Evolutionary conservation across 2,329 filamentous ascomycete genomes (phyloP), one percentile per base, ranked within the genome.

Genomic region (Aureobasidium sp.): DNA sequence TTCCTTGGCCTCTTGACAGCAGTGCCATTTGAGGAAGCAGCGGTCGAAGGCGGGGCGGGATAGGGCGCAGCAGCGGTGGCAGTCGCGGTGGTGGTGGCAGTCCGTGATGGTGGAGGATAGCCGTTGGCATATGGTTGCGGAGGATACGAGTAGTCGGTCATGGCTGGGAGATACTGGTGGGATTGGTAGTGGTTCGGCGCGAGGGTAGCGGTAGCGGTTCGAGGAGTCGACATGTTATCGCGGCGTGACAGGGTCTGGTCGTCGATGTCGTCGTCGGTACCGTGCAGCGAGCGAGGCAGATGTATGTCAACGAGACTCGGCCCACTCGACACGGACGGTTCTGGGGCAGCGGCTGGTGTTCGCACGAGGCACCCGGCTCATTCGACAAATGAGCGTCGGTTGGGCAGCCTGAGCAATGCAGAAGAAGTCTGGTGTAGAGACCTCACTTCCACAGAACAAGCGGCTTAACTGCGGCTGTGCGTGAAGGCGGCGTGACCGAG

Each of bases 191-290:
- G 73, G 37, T 64, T 63, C 61, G 71, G 70, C 61, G 60, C 67
- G 53, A 74, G 71, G 37, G 73, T 74, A 57, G 73, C 74, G 60
- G 74, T 76, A 61, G 73, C 74, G 11, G 74, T 76, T 50, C 73
- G 75, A 61, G 74, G 74, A 61, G 74, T 75, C 65, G 73, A 75
- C 74, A 76, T 76, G 29, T 49, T 49, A 19, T 49, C 23, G 27
- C 43, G 43, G 35, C 35, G 35, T 4, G 35, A 37, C 27, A 29
- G 9, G 65, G 67, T 61, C 8, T 29, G 33, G 13, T 50, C 15
- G 13, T 25, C 9, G 53, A 27, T 29, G 40, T 57, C 40, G 53
- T 57, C 40, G 53, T 55, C 53, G 53, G 40, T 38, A 31, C 4
- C 3, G 53, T 35, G 42, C 37, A 42, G 51, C 40, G 38, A 57